Evolutionary conservation across 768 basidiomycete genomes (phyloP).

Genomic region (Glaciozyma martinii): DNA sequence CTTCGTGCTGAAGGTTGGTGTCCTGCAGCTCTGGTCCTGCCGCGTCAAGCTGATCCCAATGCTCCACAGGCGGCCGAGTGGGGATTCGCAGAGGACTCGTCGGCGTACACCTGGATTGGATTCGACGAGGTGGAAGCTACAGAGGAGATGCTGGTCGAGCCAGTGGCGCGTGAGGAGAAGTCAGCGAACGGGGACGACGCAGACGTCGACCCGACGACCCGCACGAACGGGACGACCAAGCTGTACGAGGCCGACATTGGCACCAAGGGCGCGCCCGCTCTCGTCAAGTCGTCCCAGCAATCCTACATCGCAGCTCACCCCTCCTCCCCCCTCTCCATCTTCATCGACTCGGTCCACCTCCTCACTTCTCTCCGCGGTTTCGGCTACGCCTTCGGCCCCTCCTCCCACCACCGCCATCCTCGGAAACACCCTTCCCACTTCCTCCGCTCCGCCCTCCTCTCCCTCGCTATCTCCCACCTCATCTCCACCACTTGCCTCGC

Average conservation of each 20-base stretch:
- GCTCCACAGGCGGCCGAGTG: not conserved
- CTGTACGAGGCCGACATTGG: not conserved
- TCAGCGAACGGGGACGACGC: not conserved
- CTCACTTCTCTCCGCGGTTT: constrained; percentile 15
- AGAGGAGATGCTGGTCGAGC: not conserved
- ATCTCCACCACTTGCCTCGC: constrained; percentile 6
- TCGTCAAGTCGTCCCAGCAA: not conserved
- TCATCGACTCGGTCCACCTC: constrained; percentile 17
- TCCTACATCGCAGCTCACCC: not conserved
- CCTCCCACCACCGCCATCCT: not conserved
- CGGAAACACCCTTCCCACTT: not conserved
- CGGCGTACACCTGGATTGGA: not conserved
- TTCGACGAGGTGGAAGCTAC: not conserved
- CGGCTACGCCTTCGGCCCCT: constrained; percentile 19
- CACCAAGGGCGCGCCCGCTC: not conserved
- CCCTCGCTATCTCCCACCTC: not conserved
- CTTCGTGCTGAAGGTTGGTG: not conserved
- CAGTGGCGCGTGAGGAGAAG: not conserved
- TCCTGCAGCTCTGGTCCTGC: not conserved
- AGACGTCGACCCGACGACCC: not conserved
- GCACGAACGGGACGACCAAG: not conserved
- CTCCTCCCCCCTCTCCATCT: not conserved
- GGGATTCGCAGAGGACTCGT: not conserved
- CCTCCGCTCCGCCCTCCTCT: not conserved
- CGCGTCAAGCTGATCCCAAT: not conserved